Conservation (phyloP, 2,329 filamentous ascomycete genomes). For the Ceratocystiopsis minuta region DNA sequence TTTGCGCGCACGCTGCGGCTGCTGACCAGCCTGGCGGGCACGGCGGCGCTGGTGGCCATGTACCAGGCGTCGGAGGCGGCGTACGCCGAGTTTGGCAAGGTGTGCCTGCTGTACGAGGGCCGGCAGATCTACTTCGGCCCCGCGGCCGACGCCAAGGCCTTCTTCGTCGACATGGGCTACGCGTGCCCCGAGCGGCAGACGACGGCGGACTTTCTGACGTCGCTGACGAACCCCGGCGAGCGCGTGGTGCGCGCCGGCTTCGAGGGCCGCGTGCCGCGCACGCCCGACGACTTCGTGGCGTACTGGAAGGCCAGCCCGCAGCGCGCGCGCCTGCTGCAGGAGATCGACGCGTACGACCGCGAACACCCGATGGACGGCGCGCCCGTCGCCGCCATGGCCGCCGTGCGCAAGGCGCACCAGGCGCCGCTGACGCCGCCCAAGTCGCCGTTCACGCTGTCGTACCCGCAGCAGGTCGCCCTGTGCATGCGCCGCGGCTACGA, state of each 20-base stretch:
- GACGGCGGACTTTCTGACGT: slow-evolving; percentile 62
- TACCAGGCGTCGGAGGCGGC: slow-evolving; percentile 51
- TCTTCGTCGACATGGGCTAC: slow-evolving; percentile 52
- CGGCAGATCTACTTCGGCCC: slow-evolving; percentile 49
- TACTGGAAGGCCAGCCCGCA: slow-evolving; percentile 37
- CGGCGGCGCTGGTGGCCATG: slow-evolving; percentile 42
- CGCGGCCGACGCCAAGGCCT: slow-evolving; percentile 39
- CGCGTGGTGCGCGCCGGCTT: slow-evolving; percentile 48
- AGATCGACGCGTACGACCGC: slow-evolving; percentile 36
- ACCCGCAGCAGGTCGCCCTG: slow-evolving; percentile 53
- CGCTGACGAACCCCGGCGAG: slow-evolving; percentile 55
- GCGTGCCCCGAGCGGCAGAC: slow-evolving; percentile 39
- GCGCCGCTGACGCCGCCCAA: slow-evolving; percentile 46
- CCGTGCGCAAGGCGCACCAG: slow-evolving; percentile 32
- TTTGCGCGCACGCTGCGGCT: slow-evolving; percentile 46
- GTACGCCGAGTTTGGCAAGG: slow-evolving; percentile 49
- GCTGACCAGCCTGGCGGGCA: slow-evolving; percentile 45
- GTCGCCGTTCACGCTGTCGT: slow-evolving; percentile 73
- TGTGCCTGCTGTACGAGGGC: slow-evolving; percentile 53
- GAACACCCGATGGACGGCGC: slow-evolving; percentile 34
- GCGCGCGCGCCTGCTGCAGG: slow-evolving; percentile 28
- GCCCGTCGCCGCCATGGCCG: slow-evolving; percentile 35
- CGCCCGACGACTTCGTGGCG: slow-evolving; percentile 40
- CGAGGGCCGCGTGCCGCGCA: slow-evolving; percentile 35
- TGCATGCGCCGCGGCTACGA: slow-evolving; percentile 68